A percentile compares a stretch with the other conserved stretches of the same genome.
Evolutionary conservation across 148 eudicot genomes (phyloP).

Genomic region (Agrostemma githago): DNA sequence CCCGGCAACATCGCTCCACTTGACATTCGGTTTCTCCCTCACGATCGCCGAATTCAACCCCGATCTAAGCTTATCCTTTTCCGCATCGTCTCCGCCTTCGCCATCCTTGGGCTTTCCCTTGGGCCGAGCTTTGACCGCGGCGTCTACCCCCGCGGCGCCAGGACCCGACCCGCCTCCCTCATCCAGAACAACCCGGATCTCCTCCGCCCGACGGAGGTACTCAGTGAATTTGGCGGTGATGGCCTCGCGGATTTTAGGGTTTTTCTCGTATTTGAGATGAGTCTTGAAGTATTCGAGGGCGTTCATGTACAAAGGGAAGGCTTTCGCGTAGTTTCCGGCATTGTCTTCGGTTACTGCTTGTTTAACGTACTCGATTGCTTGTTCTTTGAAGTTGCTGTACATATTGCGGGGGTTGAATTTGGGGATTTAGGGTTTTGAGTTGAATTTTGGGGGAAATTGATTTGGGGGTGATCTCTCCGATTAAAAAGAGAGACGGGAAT

Average conservation of each 20-base stretch:
- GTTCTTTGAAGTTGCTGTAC: slow-evolving; percentile 99
- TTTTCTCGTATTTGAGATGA: slow-evolving; percentile 88
- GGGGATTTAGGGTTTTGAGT: not conserved
- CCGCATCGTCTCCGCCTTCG: slow-evolving; percentile 79
- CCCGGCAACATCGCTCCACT: slow-evolving; percentile 97
- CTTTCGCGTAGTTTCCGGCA: slow-evolving; percentile 89
- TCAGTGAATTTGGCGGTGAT: slow-evolving; percentile 89
- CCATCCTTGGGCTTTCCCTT: slow-evolving; percentile 77
- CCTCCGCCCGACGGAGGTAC: slow-evolving; percentile 90
- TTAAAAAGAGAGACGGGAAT: slow-evolving; percentile 1
- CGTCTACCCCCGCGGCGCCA: slow-evolving; percentile 64
- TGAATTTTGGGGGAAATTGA: not conserved
- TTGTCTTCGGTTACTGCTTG: slow-evolving; percentile 93
- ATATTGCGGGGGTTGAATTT: slow-evolving; percentile 20
- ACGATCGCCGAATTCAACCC: slow-evolving; percentile 89
- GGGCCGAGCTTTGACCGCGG: slow-evolving; percentile 72
- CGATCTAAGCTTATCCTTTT: slow-evolving; percentile 69
- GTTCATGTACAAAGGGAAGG: slow-evolving; percentile 93
- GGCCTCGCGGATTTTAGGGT: slow-evolving; percentile 88
- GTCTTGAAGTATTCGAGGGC: slow-evolving; percentile 89
- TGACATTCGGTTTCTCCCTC: slow-evolving; percentile 92
- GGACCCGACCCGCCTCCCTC: slow-evolving; percentile 87
- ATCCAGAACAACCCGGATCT: slow-evolving; percentile 83
- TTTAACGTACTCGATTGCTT: slow-evolving; percentile 92
- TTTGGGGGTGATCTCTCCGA: not conserved